Evolutionary conservation across 106 monocot genomes (phyloP).

Genomic region (Dendrobium nobile): DNA sequence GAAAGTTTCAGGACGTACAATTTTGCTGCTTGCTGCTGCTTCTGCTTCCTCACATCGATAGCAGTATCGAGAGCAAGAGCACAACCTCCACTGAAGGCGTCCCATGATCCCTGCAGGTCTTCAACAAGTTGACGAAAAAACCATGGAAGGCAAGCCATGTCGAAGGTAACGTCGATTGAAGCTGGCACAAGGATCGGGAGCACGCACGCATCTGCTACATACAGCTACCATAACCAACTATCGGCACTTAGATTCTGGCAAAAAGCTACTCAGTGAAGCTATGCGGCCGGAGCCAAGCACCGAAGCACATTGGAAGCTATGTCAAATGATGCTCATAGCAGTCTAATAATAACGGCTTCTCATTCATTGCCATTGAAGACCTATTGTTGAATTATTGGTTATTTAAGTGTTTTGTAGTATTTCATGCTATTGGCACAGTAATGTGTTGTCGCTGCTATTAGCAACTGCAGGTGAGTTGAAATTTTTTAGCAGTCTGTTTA

Average conservation of each 20-base stretch:
- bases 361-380: no score
- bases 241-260: background rate
- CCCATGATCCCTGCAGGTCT: constrained; percentile 3
- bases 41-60: background rate
- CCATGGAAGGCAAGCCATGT: constrained; percentile 9
- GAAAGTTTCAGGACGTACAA: background rate
- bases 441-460: no score
- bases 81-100: constrained; percentile 15
- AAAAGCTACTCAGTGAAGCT: background rate
- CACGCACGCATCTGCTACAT: background rate
- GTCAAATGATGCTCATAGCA: background rate
- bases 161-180: constrained; percentile 7
- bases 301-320: background rate
- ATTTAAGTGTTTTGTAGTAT: no score
- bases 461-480: no score
- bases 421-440: no score
- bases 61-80: constrained; percentile 23
- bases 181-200: constrained; percentile 9
- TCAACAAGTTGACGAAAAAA: constrained; percentile 14
- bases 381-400: no score
- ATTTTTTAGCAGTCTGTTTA: no score
- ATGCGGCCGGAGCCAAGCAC: background rate
- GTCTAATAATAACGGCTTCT: no score
- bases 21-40: background rate
- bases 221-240: constrained; percentile 9